Conservation (phyloP, 768 basidiomycete species). For the Sporobolomyces pararoseus region DNA sequence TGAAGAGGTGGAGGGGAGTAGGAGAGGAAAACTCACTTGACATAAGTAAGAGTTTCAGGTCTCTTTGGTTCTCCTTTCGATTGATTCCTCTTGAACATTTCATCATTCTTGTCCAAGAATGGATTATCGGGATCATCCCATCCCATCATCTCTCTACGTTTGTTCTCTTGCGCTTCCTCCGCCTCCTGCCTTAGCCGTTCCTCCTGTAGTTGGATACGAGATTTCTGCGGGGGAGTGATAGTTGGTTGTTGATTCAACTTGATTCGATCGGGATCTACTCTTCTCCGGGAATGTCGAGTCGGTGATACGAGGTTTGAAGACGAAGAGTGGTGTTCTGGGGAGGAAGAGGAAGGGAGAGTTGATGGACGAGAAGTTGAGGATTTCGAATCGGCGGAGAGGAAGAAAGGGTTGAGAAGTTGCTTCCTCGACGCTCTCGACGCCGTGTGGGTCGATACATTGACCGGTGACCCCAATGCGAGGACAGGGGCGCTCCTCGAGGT, state of each 20-base stretch:
- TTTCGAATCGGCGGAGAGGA: slow-evolving; percentile 8
- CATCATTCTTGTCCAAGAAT: slow-evolving; percentile 36
- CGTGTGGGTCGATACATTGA: slow-evolving; percentile 11
- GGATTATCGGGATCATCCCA: slow-evolving; percentile 38
- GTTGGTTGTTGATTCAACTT: background rate
- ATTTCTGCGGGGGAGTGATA: slow-evolving; percentile 23
- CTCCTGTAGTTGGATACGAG: slow-evolving; percentile 1
- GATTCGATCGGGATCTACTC: slow-evolving; percentile 35
- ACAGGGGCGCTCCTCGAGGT: background rate
- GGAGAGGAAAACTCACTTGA: slow-evolving; percentile 23
- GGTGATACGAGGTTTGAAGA: slow-evolving; percentile 6
- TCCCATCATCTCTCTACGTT: slow-evolving; percentile 19
- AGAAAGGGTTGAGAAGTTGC: slow-evolving; percentile 36
- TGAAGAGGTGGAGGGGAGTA: no score
- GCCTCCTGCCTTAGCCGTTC: background rate
- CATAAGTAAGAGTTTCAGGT: slow-evolving; percentile 38
- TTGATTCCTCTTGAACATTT: slow-evolving; percentile 6
- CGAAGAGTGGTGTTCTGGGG: background rate
- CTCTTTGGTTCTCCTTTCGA: slow-evolving; percentile 10
- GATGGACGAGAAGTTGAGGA: no score
- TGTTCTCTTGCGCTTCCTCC: background rate
- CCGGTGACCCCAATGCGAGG: slow-evolving; percentile 25
- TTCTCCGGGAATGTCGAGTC: slow-evolving; percentile 4
- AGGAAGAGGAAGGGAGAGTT: background rate
- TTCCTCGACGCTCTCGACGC: slow-evolving; percentile 10